Conservation (phyloP, 2,329 filamentous ascomycete genomes). For the Ceratocystis papillata region DNA sequence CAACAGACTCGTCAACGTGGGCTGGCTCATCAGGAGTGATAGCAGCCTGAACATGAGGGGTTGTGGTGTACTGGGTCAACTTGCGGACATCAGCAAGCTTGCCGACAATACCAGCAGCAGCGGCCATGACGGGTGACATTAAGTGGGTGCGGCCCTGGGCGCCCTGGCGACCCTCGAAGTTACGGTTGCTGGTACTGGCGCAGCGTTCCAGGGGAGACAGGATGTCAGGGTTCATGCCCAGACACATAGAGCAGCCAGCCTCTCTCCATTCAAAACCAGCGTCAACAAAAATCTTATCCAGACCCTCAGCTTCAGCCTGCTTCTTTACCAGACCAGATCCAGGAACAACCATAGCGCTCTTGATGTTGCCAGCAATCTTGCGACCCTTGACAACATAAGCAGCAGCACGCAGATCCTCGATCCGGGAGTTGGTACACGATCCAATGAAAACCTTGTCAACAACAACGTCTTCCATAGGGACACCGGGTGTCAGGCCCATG, state of each 20-base stretch:
- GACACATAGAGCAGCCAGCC: conserved; percentile 96
- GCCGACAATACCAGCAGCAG: conserved; percentile 68
- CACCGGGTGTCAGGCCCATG: conserved; percentile 84
- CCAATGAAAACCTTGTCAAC: conserved; percentile 98
- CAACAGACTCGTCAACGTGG: conserved; percentile 43
- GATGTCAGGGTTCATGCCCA: conserved; percentile 99
- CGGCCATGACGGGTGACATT: conserved; percentile 96
- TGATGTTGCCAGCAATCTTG: conserved; percentile 78
- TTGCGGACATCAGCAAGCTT: conserved; percentile 88
- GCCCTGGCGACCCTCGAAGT: conserved; percentile 94
- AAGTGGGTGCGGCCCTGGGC: conserved; percentile 84
- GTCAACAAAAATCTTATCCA: conserved; percentile 83
- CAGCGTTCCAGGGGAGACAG: conserved; percentile 85
- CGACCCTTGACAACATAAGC: conserved; percentile 77
- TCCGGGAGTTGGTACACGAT: conserved; percentile 93
- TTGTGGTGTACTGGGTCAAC: conserved; percentile 51
- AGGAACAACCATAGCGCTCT: conserved; percentile 90
- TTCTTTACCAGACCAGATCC: conserved; percentile 90
- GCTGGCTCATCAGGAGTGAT: conserved; percentile 35
- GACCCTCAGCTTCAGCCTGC: conserved; percentile 79
- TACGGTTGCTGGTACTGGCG: conserved; percentile 90
- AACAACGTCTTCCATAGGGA: conserved; percentile 79
- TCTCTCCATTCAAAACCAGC: conserved; percentile 97
- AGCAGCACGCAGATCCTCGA: conserved; percentile 85
- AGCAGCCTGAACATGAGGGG: conserved; percentile 50